Conservation (phyloP, 176 grass and related monocot species). For the Poa pratensis region DNA sequence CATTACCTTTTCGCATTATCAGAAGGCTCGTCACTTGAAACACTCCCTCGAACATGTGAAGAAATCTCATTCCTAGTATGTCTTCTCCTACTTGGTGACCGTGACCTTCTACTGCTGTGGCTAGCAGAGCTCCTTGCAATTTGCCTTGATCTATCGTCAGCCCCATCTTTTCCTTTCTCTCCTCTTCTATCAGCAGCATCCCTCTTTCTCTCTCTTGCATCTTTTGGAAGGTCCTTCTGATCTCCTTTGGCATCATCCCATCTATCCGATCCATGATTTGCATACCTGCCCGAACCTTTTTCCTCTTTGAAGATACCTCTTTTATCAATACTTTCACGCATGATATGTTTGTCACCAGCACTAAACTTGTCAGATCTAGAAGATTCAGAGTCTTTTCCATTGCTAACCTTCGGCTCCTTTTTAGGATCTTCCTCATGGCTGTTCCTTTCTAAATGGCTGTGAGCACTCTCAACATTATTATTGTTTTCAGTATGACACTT, state of each 20-base stretch:
- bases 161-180: conserved; percentile 54
- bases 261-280: conserved; percentile 39
- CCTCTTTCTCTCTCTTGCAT: conserved; percentile 60
- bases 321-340: conserved; percentile 52
- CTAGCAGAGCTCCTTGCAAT: conserved; percentile 46
- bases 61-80: conserved; percentile 58
- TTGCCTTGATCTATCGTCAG: conserved; percentile 52
- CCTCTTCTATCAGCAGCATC: conserved; percentile 60
- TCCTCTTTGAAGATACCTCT: conserved; percentile 55
- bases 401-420: conserved; percentile 41
- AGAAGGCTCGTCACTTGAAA: conserved; percentile 66
- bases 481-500: conserved; percentile 44
- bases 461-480: conserved; percentile 30
- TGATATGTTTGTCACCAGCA: conserved; percentile 46
- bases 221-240: conserved; percentile 46
- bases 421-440: conserved; percentile 36
- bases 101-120: conserved; percentile 58
- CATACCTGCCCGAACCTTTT: conserved; percentile 42
- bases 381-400: conserved; percentile 39
- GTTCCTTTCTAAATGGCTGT: conserved; percentile 44
- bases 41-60: conserved; percentile 57
- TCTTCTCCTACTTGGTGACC: conserved; percentile 56
- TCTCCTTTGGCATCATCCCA: conserved; percentile 53
- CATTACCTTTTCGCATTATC: conserved; percentile 64
- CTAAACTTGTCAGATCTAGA: conserved; percentile 48